Conservation (phyloP, 805 yeast species). For the Pichia paraexigua region DNA sequence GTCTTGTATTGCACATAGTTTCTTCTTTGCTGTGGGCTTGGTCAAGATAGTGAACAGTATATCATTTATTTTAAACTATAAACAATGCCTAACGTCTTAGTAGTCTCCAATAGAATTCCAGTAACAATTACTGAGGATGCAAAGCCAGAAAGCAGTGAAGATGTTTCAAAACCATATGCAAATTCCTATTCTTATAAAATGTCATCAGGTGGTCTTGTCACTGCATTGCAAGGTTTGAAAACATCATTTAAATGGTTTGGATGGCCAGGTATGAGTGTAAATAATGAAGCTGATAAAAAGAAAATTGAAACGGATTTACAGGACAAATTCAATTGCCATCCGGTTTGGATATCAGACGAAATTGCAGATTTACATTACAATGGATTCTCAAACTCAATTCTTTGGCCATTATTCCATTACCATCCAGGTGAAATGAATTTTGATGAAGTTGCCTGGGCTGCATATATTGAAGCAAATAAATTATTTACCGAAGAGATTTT, state of each 20-base stretch:
- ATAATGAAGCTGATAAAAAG: conserved; percentile 56
- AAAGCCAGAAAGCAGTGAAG: conserved; percentile 21
- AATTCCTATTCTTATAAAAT: conserved; percentile 69
- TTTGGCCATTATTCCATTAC: conserved; percentile 98
- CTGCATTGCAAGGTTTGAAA: conserved; percentile 88
- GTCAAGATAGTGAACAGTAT: background rate
- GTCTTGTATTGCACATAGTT: background rate
- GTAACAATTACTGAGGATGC: conserved; percentile 62
- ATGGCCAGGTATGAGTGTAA: conserved; percentile 93
- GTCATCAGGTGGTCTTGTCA: conserved; percentile 97
- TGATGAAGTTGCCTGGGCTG: conserved; percentile 97
- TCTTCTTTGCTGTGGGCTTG: background rate
- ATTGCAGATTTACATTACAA: conserved; percentile 94
- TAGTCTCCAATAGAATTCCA: conserved; percentile 91
- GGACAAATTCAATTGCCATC: conserved; percentile 79
- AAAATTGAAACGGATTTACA: conserved; percentile 62
- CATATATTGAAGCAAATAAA: conserved; percentile 87
- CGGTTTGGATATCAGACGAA: conserved; percentile 80
- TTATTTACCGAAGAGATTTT: conserved; percentile 72
- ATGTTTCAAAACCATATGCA: background rate
- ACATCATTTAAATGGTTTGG: conserved; percentile 96
- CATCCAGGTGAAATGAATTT: conserved; percentile 99
- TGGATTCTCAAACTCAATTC: conserved; percentile 87
- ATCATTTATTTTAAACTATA: too few relatives aligned
- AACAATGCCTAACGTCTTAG: conserved; percentile 52